Conservation (phyloP, 257 asterid genomes). For the Rehmannia glutinosa region DNA sequence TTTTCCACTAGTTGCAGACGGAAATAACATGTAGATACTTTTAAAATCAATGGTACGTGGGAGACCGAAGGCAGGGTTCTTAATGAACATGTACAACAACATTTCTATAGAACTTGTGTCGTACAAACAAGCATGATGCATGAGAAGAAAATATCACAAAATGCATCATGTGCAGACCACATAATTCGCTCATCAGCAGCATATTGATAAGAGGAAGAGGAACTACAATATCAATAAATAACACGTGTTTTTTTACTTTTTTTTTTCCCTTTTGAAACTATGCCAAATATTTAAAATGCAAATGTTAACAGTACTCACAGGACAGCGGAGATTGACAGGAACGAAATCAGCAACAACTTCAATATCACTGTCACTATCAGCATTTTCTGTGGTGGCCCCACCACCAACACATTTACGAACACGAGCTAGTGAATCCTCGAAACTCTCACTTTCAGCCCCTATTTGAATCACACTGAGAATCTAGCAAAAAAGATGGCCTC, state of each 20-base stretch:
- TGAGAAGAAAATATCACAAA: too few relatives aligned
- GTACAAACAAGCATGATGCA: too few relatives aligned
- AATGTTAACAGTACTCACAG: conserved; percentile 58
- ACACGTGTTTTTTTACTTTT: neutral
- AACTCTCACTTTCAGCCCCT: conserved; percentile 79
- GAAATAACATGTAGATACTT: too few relatives aligned
- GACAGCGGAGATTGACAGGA: conserved; percentile 97
- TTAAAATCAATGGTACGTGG: too few relatives aligned
- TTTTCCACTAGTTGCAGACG: too few relatives aligned
- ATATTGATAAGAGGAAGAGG: too few relatives aligned
- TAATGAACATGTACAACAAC: too few relatives aligned
- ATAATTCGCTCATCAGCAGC: too few relatives aligned
- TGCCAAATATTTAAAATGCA: conserved; percentile 6
- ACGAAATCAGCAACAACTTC: conserved; percentile 96
- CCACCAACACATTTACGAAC: conserved; percentile 78
- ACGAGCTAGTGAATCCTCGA: conserved; percentile 95
- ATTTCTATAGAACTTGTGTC: too few relatives aligned
- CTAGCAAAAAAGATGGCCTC: conserved; percentile 30
- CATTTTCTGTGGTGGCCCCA: conserved; percentile 80
- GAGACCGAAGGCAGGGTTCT: too few relatives aligned
- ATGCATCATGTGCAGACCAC: conserved; percentile 4
- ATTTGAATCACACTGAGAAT: conserved; percentile 78
- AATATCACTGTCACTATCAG: conserved; percentile 95
- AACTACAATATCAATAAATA: neutral
- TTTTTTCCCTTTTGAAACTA: neutral